phyloP scores from a whole-genome alignment of 371 early-diverging fungal genomes.

The Dentiscutata heterogama region DNA sequence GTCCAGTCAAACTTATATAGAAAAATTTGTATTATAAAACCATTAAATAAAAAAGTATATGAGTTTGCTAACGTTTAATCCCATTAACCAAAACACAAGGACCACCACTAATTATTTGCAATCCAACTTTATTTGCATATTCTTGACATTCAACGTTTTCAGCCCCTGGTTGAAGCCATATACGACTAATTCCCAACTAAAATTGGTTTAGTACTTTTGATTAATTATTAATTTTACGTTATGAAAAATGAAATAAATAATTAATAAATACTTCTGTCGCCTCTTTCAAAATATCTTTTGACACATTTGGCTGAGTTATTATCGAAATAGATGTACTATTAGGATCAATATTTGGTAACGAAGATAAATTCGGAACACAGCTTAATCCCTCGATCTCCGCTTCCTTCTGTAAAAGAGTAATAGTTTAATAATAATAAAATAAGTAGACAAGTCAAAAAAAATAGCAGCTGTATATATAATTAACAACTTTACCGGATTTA shows the following conservation, averaged over 20 bases:
- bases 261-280: constrained; percentile 1
- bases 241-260: not conserved
- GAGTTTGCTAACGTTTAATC: too few species aligned
- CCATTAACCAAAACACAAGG: constrained; percentile 40
- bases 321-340: constrained; percentile 9
- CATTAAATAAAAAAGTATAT: too few species aligned
- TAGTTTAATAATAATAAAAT: not conserved
- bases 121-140: not conserved
- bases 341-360: constrained; percentile 16
- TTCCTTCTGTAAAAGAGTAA: constrained; percentile 19
- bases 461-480: not conserved
- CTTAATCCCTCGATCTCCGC: not conserved
- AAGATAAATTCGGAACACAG: constrained; percentile 15
- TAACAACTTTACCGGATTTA: constrained; percentile 16
- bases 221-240: not conserved
- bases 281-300: constrained; percentile 23
- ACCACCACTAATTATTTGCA: constrained; percentile 21
- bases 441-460: not conserved
- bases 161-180: constrained; percentile 42
- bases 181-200: constrained; percentile 31
- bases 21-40: too few species aligned
- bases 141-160: constrained; percentile 23
- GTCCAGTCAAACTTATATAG: too few species aligned
- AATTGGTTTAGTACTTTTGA: not conserved
- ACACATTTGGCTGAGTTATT: constrained; percentile 19